Evolutionary conservation across 805 yeast genomes (phyloP).

Genomic region (Metahyphopichia silvanorum): DNA sequence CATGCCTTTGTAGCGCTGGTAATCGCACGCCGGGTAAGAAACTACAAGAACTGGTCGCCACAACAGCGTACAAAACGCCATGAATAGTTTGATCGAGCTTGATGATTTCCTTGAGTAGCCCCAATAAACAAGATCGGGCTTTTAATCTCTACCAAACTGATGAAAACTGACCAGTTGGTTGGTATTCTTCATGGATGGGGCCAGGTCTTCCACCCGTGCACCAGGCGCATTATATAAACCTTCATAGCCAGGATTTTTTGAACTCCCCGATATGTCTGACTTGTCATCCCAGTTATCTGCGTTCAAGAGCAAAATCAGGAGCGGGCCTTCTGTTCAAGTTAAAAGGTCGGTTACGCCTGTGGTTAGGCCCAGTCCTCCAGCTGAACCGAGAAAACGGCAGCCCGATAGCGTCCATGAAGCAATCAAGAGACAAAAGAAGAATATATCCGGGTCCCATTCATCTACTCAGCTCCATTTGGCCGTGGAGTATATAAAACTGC

Average conservation of each 20-base stretch:
- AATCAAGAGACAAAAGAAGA: constrained; percentile 24
- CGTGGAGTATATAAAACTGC: constrained; percentile 78
- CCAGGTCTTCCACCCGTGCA: too few relatives aligned
- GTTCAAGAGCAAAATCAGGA: constrained; percentile 41
- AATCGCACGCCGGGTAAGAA: too few relatives aligned
- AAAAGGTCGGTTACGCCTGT: constrained; percentile 13
- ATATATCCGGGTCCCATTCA: constrained; percentile 55
- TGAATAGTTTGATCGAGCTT: too few relatives aligned
- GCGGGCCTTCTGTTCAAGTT: constrained; percentile 37
- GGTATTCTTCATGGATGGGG: too few relatives aligned
- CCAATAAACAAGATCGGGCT: too few relatives aligned
- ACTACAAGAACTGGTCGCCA: too few relatives aligned
- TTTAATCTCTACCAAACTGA: background rate
- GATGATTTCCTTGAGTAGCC: too few relatives aligned
- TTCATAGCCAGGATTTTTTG: background rate
- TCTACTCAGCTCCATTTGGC: constrained; percentile 89
- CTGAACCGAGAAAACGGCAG: constrained; percentile 11
- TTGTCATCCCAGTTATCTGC: constrained; percentile 45
- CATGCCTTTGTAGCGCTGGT: too few relatives aligned
- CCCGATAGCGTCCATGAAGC: constrained; percentile 29
- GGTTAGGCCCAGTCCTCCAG: constrained; percentile 23
- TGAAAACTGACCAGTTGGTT: too few relatives aligned
- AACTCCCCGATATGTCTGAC: constrained; percentile 22
- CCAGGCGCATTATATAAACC: too few relatives aligned
- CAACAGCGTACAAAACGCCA: too few relatives aligned